Conservation (phyloP, 768 basidiomycete species). For the Pulveroboletus sp. region DNA sequence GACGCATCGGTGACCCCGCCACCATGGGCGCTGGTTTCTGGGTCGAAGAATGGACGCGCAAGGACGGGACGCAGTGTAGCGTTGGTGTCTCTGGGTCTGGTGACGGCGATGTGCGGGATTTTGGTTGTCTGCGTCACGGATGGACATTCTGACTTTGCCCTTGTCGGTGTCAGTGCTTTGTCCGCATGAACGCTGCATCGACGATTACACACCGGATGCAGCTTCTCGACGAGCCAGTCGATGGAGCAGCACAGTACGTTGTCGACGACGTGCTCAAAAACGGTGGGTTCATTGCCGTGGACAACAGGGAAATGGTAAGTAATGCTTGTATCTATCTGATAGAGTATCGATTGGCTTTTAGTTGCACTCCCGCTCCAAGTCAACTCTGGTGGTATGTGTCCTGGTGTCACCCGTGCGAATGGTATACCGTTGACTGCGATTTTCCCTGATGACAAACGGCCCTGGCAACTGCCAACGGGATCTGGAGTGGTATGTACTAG, state of each 20-base stretch:
- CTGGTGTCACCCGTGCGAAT: slow-evolving; percentile 68
- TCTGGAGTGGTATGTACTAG: too few relatives aligned
- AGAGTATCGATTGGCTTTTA: slow-evolving; percentile 21
- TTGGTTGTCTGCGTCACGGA: too few relatives aligned
- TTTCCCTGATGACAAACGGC: slow-evolving; percentile 68
- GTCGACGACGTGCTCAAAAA: slow-evolving; percentile 55
- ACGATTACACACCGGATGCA: slow-evolving; percentile 67
- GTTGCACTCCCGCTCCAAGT: slow-evolving; percentile 77
- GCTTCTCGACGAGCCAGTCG: slow-evolving; percentile 54
- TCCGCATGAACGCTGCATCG: slow-evolving; percentile 63
- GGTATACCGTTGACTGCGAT: slow-evolving; percentile 74
- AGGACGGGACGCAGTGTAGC: slow-evolving; percentile 36
- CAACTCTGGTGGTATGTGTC: slow-evolving; percentile 81
- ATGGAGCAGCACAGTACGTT: slow-evolving; percentile 50
- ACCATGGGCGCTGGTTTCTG: slow-evolving; percentile 77
- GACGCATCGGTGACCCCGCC: slow-evolving; percentile 83
- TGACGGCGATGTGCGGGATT: slow-evolving; percentile 67
- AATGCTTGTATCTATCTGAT: slow-evolving; percentile 8
- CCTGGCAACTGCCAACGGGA: too few relatives aligned
- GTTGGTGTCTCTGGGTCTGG: slow-evolving; percentile 84
- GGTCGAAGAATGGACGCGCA: slow-evolving; percentile 72
- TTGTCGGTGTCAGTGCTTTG: slow-evolving; percentile 58
- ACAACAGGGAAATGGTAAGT: slow-evolving; percentile 63
- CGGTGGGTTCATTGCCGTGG: slow-evolving; percentile 79
- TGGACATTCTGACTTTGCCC: not conserved